Conservation (phyloP, 352 stramenopile species). For the Phytophthora fragariaefolia region DNA sequence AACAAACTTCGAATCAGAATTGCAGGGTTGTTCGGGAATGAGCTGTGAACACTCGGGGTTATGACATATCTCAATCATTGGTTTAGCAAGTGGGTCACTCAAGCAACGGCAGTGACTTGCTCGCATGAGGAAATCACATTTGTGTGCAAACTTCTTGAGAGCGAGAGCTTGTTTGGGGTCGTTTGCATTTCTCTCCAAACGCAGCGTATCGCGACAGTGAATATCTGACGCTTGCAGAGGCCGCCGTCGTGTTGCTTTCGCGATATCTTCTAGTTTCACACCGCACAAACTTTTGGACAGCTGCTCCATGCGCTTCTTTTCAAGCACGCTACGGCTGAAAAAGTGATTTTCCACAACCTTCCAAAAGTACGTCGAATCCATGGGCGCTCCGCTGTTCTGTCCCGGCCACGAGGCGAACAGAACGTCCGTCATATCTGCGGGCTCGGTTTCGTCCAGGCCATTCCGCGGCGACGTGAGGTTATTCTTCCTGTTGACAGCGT, state of each 20-base stretch:
- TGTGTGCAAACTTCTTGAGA: conserved; percentile 65
- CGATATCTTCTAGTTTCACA: conserved; percentile 70
- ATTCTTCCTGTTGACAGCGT: conserved; percentile 53
- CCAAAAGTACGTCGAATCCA: conserved; percentile 87
- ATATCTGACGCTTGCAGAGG: conserved; percentile 47
- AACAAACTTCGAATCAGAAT: neutral
- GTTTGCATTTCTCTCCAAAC: conserved; percentile 56
- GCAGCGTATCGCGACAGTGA: conserved; percentile 69
- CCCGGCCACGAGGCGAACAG: conserved; percentile 86
- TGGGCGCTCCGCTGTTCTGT: conserved; percentile 65
- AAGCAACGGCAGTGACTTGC: conserved; percentile 67
- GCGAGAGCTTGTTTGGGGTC: conserved; percentile 38
- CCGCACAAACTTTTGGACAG: conserved; percentile 73
- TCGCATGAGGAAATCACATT: conserved; percentile 85
- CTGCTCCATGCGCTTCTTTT: conserved; percentile 79
- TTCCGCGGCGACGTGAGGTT: conserved; percentile 28
- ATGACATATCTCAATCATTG: conserved; percentile 54
- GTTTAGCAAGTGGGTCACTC: conserved; percentile 55
- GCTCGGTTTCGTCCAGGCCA: conserved; percentile 40
- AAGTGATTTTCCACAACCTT: conserved; percentile 73
- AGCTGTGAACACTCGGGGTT: conserved; percentile 15
- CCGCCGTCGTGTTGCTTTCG: conserved; percentile 42
- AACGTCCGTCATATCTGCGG: conserved; percentile 65
- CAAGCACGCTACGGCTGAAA: conserved; percentile 63
- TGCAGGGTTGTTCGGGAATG: neutral